Conservation (phyloP, 2,329 filamentous ascomycete genomes). For the Apiospora phragmitis region DNA sequence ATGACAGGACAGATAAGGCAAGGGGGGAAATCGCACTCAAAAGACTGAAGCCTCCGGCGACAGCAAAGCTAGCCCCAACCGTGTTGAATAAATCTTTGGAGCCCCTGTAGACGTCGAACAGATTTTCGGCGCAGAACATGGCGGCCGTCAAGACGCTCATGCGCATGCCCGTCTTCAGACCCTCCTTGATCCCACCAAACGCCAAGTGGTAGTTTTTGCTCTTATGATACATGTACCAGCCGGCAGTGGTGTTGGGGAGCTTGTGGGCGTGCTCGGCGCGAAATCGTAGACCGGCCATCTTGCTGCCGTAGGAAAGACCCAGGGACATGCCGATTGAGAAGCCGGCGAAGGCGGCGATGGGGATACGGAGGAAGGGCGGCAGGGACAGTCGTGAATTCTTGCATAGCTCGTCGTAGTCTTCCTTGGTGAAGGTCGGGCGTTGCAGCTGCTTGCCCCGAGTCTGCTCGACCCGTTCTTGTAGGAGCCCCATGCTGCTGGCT, state of each 20-base stretch:
- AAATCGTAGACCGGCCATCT: slow-evolving; percentile 77
- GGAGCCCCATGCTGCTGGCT: slow-evolving; percentile 4
- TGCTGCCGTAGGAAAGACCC: slow-evolving; percentile 71
- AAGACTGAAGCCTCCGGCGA: slow-evolving; percentile 83
- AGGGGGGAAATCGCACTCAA: slow-evolving; percentile 62
- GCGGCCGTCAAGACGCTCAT: slow-evolving; percentile 72
- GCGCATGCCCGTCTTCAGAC: slow-evolving; percentile 69
- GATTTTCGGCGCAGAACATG: slow-evolving; percentile 82
- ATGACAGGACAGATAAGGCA: not conserved
- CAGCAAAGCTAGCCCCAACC: slow-evolving; percentile 77
- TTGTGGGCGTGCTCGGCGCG: slow-evolving; percentile 96
- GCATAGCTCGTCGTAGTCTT: slow-evolving; percentile 35
- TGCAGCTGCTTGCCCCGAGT: not conserved
- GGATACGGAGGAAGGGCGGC: slow-evolving; percentile 63
- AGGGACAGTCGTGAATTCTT: slow-evolving; percentile 58
- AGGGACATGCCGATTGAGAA: slow-evolving; percentile 70
- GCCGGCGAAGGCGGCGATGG: slow-evolving; percentile 62
- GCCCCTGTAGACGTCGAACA: slow-evolving; percentile 72
- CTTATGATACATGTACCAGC: slow-evolving; percentile 99
- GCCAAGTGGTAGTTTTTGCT: slow-evolving; percentile 91
- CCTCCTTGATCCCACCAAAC: slow-evolving; percentile 76
- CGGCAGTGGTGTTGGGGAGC: slow-evolving; percentile 76
- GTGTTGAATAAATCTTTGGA: slow-evolving; percentile 78
- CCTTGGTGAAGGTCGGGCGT: slow-evolving; percentile 21
- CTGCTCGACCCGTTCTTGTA: slow-evolving; percentile 1